Conservation (phyloP, 352 stramenopile genomes). For the Phytopythium montanum region DNA sequence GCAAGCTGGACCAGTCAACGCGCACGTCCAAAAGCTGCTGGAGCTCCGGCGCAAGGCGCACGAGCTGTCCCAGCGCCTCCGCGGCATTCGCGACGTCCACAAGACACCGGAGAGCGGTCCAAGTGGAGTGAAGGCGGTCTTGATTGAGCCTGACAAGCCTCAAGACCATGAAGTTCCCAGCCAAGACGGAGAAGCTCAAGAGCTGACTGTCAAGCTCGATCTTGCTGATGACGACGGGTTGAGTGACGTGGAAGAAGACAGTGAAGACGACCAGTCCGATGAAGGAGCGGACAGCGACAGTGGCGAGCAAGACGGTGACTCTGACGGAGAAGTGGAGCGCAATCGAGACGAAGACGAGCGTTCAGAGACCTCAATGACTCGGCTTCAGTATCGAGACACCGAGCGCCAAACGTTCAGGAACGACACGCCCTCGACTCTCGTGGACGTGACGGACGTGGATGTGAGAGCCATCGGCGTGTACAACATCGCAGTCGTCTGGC, state of each 20-base stretch:
- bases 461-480: conserved; percentile 52
- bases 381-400: not conserved
- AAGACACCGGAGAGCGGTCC: not conserved
- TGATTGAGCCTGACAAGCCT: not conserved
- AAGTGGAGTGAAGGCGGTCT: not conserved
- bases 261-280: not conserved
- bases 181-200: not conserved
- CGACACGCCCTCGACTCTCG: not conserved
- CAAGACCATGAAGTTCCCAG: not conserved
- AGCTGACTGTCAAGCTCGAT: not conserved
- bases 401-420: not conserved
- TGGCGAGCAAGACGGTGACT: not conserved
- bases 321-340: not conserved
- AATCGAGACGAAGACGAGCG: not conserved
- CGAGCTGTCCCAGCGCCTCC: conserved; percentile 17
- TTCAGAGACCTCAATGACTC: not conserved
- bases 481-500: conserved; percentile 43
- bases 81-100: conserved; percentile 7
- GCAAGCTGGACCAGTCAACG: not conserved
- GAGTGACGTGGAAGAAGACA: not conserved
- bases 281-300: not conserved
- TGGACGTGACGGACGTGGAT: conserved; percentile 22
- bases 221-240: not conserved
- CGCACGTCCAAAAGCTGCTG: conserved; percentile 21
- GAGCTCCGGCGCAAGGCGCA: conserved; percentile 21